Evolutionary conservation across 208 protist genomes (phyloP).

Genomic region (Trypanosoma caninum): DNA sequence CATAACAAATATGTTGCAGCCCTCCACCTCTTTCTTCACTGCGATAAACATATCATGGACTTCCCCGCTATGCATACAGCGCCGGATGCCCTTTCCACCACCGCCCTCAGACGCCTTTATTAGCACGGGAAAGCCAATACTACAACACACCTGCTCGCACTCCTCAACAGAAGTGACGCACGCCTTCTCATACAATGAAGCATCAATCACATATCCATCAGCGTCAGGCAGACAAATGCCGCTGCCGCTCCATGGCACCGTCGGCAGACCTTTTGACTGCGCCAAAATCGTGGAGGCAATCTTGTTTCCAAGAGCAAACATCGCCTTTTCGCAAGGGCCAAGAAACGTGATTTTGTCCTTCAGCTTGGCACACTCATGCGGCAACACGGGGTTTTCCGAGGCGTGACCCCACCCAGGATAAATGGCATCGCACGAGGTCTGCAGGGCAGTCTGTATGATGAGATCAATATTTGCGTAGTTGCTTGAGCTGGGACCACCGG

Average conservation of each 20-base stretch:
- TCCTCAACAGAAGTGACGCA: slow-evolving; percentile 92
- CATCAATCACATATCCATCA: slow-evolving; percentile 67
- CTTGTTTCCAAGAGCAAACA: slow-evolving; percentile 97
- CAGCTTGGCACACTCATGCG: slow-evolving; percentile 69
- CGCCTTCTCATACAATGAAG: slow-evolving; percentile 82
- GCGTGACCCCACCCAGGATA: slow-evolving; percentile 99
- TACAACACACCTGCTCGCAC: slow-evolving; percentile 73
- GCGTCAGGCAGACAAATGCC: slow-evolving; percentile 50
- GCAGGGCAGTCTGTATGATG: slow-evolving; percentile 96
- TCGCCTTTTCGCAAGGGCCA: slow-evolving; percentile 77
- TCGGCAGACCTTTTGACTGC: slow-evolving; percentile 94
- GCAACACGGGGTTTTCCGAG: slow-evolving; percentile 96
- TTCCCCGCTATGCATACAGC: slow-evolving; percentile 75
- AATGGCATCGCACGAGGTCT: slow-evolving; percentile 93
- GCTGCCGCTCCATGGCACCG: slow-evolving; percentile 92
- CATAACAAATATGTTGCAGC: slow-evolving; percentile 98
- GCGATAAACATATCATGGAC: slow-evolving; percentile 84
- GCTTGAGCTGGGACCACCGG: slow-evolving; percentile 96
- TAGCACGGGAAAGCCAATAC: slow-evolving; percentile 97
- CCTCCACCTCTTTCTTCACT: slow-evolving; percentile 94
- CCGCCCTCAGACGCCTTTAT: slow-evolving; percentile 99
- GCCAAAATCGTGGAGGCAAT: slow-evolving; percentile 97
- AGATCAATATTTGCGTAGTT: slow-evolving; percentile 99
- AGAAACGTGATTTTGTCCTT: slow-evolving; percentile 62
- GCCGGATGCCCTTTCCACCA: slow-evolving; percentile 97